Percentiles rank a stretch among this genome's conserved stretches.
phyloP scores from a whole-genome alignment of 2,329 filamentous ascomycete species.

The Pestalotiopsis sp. region DNA sequence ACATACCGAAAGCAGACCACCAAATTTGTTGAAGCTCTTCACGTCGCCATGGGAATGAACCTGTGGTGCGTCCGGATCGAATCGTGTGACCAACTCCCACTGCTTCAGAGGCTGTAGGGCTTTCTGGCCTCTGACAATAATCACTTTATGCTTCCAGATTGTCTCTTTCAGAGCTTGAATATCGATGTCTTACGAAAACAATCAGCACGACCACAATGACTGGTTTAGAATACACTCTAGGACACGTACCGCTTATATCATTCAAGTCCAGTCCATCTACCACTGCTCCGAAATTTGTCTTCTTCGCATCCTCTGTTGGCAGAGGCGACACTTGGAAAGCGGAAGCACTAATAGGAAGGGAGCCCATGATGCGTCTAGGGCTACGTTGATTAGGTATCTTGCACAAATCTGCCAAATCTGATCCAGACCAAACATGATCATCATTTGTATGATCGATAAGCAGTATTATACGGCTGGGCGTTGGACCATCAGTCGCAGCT shows the following conservation, averaged over 20 bases:
- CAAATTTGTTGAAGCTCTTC: slow-evolving; percentile 42
- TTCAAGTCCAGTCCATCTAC: slow-evolving; percentile 40
- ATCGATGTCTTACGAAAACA: slow-evolving; percentile 33
- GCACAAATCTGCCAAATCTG: not conserved
- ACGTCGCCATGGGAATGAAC: slow-evolving; percentile 45
- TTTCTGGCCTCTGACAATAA: slow-evolving; percentile 46
- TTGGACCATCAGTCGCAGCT: not conserved
- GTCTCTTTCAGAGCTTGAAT: slow-evolving; percentile 38
- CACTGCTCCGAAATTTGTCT: slow-evolving; percentile 39
- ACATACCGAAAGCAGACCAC: slow-evolving; percentile 39
- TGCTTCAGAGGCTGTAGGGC: slow-evolving; percentile 43
- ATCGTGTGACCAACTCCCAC: slow-evolving; percentile 46
- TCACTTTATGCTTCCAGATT: slow-evolving; percentile 46
- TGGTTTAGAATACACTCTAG: not conserved
- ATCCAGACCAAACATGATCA: not conserved
- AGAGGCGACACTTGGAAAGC: slow-evolving; percentile 24
- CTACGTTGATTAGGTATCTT: not conserved
- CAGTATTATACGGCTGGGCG: not conserved
- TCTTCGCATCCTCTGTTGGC: slow-evolving; percentile 32
- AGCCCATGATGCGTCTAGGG: not conserved
- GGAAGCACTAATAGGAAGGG: not conserved
- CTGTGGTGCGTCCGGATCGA: slow-evolving; percentile 42
- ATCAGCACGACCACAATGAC: not conserved
- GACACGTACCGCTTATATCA: slow-evolving; percentile 31
- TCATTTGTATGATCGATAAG: not conserved